phyloP scores from a whole-genome alignment of 1,139 yeast genomes.

The Zygoascus meyerae region DNA sequence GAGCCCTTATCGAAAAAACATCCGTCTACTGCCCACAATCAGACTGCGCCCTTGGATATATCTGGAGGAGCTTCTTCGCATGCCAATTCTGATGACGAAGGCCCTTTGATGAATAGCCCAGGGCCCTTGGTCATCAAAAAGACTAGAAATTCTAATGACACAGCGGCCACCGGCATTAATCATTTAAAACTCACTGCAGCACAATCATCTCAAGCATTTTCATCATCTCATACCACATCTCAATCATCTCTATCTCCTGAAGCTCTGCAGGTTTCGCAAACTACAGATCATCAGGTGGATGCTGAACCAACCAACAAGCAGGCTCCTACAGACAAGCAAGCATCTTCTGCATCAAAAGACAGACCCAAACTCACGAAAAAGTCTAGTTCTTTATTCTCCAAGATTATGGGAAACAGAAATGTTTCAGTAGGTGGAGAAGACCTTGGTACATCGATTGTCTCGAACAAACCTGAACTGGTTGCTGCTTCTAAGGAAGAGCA shows the following conservation, averaged over 20 bases:
- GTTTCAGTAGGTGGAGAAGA: conserved; percentile 19
- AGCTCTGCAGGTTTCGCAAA: too few species aligned
- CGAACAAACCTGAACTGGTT: background rate
- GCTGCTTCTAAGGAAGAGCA: background rate
- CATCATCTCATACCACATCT: too few species aligned
- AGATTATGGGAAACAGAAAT: conserved; percentile 9
- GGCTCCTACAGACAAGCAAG: background rate
- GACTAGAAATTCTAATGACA: conserved; percentile 10
- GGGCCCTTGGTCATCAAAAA: conserved; percentile 9
- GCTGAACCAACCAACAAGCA: too few species aligned
- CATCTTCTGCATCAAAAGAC: background rate
- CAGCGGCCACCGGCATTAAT: background rate
- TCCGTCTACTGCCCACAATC: too few species aligned
- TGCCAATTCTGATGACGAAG: too few species aligned
- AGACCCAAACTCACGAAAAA: background rate
- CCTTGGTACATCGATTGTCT: conserved; percentile 19
- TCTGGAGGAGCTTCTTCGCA: too few species aligned
- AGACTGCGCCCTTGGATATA: too few species aligned
- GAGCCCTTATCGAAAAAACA: too few species aligned
- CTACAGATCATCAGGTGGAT: too few species aligned
- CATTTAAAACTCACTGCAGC: background rate
- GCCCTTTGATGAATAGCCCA: background rate
- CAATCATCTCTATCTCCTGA: too few species aligned
- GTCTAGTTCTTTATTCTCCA: background rate
- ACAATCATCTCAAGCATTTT: background rate